Conservation (phyloP, 1,284 basidiomycete genomes). For the Clitocybe nebularis region DNA sequence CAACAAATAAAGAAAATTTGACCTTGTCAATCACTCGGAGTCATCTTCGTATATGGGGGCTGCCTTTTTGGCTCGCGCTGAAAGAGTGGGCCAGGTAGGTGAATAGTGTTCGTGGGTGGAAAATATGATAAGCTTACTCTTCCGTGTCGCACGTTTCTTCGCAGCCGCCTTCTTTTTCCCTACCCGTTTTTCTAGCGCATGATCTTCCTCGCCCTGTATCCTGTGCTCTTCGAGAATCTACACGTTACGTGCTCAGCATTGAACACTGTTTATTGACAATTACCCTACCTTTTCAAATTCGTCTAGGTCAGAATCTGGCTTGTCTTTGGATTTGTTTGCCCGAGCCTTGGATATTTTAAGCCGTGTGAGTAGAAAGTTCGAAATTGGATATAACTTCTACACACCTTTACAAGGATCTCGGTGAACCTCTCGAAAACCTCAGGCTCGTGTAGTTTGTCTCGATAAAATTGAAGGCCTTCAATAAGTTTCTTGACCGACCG, state of each 20-base stretch:
- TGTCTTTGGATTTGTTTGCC: conserved; percentile 83
- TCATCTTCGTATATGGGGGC: conserved; percentile 14
- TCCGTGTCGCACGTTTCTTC: conserved; percentile 52
- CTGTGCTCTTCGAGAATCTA: conserved; percentile 83
- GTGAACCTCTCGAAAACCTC: conserved; percentile 81
- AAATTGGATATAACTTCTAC: too few relatives aligned
- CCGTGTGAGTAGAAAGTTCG: background rate
- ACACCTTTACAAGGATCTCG: conserved; percentile 73
- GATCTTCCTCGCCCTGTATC: conserved; percentile 86
- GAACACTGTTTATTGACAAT: background rate
- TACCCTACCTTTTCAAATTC: conserved; percentile 77
- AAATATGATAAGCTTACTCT: conserved; percentile 20
- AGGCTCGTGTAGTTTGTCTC: conserved; percentile 93
- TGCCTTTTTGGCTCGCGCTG: conserved; percentile 15
- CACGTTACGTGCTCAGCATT: conserved; percentile 54
- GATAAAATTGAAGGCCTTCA: conserved; percentile 87
- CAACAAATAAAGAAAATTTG: too few relatives aligned
- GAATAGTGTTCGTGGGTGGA: background rate
- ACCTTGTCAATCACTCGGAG: conserved; percentile 11
- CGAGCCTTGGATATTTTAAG: conserved; percentile 51
- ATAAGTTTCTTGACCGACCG: conserved; percentile 94
- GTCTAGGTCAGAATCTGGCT: conserved; percentile 84
- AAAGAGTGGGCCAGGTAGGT: background rate
- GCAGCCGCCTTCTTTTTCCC: conserved; percentile 78
- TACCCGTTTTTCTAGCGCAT: conserved; percentile 83